A percentile compares a stretch with the other conserved stretches of the same genome.
Conservation (phyloP, 2,329 filamentous ascomycete genomes). For the Cucurbitaria berberidis region DNA sequence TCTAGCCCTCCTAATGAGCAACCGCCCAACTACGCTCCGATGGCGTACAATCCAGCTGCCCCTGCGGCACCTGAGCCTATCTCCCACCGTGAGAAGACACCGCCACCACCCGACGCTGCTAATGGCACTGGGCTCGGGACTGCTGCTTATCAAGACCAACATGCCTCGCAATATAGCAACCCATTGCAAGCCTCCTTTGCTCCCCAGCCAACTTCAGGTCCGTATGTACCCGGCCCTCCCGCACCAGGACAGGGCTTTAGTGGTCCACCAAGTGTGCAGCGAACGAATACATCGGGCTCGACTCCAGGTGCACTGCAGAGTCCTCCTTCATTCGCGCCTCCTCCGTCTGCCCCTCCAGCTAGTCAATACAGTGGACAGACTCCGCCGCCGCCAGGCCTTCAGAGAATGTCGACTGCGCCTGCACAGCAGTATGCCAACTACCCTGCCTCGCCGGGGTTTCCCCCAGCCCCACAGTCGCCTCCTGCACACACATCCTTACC, state of each 20-base stretch:
- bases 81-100: conserved; percentile 78
- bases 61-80: conserved; percentile 76
- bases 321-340: conserved; percentile 49
- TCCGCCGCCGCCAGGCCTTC: conserved; percentile 34
- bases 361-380: conserved; percentile 29
- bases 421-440: conserved; percentile 50
- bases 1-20: conserved; percentile 37
- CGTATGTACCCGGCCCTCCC: conserved; percentile 53
- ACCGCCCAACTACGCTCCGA: conserved; percentile 63
- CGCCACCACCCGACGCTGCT: conserved; percentile 71
- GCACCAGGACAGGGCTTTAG: conserved; percentile 45
- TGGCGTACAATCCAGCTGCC: conserved; percentile 81
- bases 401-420: conserved; percentile 41
- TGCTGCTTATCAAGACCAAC: conserved; percentile 50
- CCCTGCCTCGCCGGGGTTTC: conserved; percentile 39
- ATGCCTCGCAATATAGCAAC: conserved; percentile 37
- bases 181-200: conserved; percentile 43
- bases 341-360: conserved; percentile 39
- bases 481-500: conserved; percentile 43
- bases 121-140: conserved; percentile 53
- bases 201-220: conserved; percentile 41
- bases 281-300: conserved; percentile 43
- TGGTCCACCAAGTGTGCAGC: conserved; percentile 39
- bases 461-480: conserved; percentile 37
- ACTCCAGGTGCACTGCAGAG: conserved; percentile 45